A percentile compares a stretch with the other conserved stretches of the same genome.
Evolutionary conservation across 2,329 filamentous ascomycete species (phyloP).

Genomic region (Ascochyta clinopodiicola): DNA sequence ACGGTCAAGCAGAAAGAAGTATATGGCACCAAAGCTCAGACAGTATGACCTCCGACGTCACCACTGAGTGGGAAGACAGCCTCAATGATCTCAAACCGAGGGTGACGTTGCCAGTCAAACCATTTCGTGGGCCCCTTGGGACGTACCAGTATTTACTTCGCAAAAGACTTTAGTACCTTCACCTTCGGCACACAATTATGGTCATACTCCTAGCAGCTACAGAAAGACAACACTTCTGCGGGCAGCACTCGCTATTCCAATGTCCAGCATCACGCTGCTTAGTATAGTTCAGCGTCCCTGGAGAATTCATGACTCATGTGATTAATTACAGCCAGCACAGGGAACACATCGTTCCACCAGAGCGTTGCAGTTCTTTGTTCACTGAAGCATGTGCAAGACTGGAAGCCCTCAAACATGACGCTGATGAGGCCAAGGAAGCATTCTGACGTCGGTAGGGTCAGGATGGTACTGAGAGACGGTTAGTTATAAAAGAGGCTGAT

Average conservation of each 20-base stretch:
- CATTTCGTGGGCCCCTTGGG: slow-evolving; percentile 1
- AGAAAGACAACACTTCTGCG: neutral
- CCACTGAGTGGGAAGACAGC: neutral
- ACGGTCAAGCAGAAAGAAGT: slow-evolving; percentile 5
- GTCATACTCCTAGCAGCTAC: neutral
- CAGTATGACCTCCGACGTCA: neutral
- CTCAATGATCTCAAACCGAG: neutral
- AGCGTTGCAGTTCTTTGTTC: neutral
- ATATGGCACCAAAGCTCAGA: neutral
- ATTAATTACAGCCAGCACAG: neutral
- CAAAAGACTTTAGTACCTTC: neutral
- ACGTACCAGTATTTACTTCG: neutral
- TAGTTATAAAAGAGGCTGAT: neutral
- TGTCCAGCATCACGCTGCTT: slow-evolving; percentile 2
- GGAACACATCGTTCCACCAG: slow-evolving; percentile 1
- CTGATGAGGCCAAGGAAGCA: neutral
- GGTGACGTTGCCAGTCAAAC: neutral
- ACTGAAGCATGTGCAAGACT: neutral
- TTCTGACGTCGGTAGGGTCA: neutral
- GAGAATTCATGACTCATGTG: slow-evolving; percentile 5
- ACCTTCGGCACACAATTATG: neutral
- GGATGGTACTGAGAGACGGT: slow-evolving; percentile 1
- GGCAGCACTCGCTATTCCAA: slow-evolving; percentile 1
- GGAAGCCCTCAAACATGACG: neutral
- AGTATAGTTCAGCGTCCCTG: neutral